Evolutionary conservation across 2,329 filamentous ascomycete species (phyloP).

Genomic region (Didymella sp.): DNA sequence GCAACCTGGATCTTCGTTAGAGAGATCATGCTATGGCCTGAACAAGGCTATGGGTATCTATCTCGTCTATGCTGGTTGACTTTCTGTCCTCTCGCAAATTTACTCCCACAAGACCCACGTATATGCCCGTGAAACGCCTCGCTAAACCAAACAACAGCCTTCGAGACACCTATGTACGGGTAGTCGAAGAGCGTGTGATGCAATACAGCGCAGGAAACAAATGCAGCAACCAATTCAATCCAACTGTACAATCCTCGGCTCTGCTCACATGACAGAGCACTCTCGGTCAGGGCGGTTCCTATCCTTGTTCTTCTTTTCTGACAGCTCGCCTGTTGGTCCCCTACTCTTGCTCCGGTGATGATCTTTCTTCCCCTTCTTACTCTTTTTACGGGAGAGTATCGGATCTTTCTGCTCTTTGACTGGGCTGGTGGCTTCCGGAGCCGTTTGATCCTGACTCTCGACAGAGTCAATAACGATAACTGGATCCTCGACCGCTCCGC

Average conservation of each 20-base stretch:
- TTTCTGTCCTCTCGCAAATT: neutral
- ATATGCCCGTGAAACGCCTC: constrained; percentile 30
- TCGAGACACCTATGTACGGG: neutral
- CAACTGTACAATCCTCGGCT: neutral
- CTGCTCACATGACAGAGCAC: constrained; percentile 54
- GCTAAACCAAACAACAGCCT: constrained; percentile 27
- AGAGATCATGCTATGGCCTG: neutral
- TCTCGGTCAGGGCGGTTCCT: constrained; percentile 52
- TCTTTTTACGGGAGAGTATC: constrained; percentile 38
- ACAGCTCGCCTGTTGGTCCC: constrained; percentile 42
- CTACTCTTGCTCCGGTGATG: constrained; percentile 51
- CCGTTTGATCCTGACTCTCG: constrained; percentile 9
- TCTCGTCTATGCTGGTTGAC: constrained; percentile 32
- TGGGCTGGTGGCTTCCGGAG: constrained; percentile 20
- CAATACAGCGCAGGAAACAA: constrained; percentile 10
- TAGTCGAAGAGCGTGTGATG: constrained; percentile 6
- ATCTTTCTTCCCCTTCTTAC: constrained; percentile 41
- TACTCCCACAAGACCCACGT: neutral
- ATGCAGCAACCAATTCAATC: neutral
- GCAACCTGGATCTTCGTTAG: neutral
- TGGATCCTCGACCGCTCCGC: constrained; percentile 31
- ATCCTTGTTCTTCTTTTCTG: constrained; percentile 40
- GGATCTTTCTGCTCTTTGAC: constrained; percentile 35
- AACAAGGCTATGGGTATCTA: constrained; percentile 31
- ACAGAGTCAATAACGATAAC: constrained; percentile 38